Base-by-base conservation (phyloP, 352 stramenopile species). In the Globisporangium paddicum region DNA sequence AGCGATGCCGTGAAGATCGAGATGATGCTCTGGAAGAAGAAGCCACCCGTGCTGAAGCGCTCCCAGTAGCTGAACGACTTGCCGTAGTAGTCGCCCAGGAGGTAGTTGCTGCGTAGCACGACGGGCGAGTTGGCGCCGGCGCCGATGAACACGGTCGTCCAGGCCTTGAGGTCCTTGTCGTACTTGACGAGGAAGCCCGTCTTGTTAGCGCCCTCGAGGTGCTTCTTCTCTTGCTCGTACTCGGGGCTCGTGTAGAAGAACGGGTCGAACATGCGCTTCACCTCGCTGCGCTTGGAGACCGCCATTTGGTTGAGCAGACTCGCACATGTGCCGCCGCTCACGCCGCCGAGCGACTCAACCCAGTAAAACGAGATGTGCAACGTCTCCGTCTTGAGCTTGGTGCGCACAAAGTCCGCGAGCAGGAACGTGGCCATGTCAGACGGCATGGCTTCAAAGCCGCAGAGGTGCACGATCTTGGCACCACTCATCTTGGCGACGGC, bases 401-500 rank as follows among this genome's bases (percentile, higher is more conserved):
- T 63, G 28, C 67, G 63, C 14, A 89, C 61, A 10, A 62, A 59
- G 40, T 95, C 67, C 16, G 77, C 70, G 16, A 96, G 32, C 38
- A 86, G 55, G 21, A 89, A 82, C 14, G 72, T 68, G 7, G 77
- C 72, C 9, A 96, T 52, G 64, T 95, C 85, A 38, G 82, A 92
- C 1, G 86, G 86, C 25, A 94, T 78, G 11, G 72, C 86, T 62
- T 97, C 91, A 58, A 93, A 77, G 5, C 91, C 89, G 57, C 83
- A 95, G 35, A 89, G 85, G 38, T 81, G 72, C 10, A 97, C 72
- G 14, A 98, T 78, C 21, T 76, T 76, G 3, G 86, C 87, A 34
- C 87, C 87, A 2, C 75, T 86, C 50, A 78, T 41, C 32, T 68
- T 58, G 30, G 30, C 87, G 0, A 63, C 67, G 2, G 48, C 55